phyloP scores from a whole-genome alignment of 2,329 filamentous ascomycete genomes.

The Didymella arachidicola region DNA sequence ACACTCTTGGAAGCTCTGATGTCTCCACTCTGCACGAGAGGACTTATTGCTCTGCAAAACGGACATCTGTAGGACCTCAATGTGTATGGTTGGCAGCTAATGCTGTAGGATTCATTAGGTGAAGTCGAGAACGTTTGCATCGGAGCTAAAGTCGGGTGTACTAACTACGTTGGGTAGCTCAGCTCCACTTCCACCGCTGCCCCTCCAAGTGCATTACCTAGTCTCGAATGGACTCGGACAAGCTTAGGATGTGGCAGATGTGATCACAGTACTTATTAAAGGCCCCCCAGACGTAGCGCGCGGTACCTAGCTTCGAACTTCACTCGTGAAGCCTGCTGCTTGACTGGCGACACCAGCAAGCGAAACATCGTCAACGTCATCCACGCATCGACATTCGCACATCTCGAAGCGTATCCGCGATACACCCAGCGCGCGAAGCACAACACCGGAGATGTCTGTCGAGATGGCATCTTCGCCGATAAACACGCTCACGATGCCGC shows the following conservation, averaged over 20 bases:
- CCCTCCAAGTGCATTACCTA: constrained; percentile 7
- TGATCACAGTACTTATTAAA: neutral
- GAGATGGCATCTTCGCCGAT: constrained; percentile 30
- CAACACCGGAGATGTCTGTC: neutral
- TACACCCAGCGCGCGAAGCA: no score
- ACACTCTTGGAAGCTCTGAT: no score
- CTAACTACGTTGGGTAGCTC: constrained; percentile 9
- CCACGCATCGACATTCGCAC: constrained; percentile 4
- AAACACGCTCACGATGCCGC: constrained; percentile 43
- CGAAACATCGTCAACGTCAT: constrained; percentile 24
- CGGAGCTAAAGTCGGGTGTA: constrained; percentile 16
- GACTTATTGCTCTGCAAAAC: no score
- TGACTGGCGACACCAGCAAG: constrained; percentile 16
- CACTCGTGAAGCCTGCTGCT: constrained; percentile 4
- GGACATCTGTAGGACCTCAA: neutral
- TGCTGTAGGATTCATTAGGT: neutral
- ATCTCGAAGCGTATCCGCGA: neutral
- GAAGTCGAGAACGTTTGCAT: constrained; percentile 10
- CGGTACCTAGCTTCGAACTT: neutral
- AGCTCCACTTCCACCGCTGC: constrained; percentile 15
- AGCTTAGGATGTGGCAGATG: constrained; percentile 3
- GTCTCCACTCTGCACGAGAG: no score
- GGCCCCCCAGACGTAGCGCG: neutral
- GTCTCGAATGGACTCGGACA: neutral
- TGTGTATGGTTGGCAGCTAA: neutral